Conservation (phyloP, 805 yeast genomes). For the Candida odintsovae region DNA sequence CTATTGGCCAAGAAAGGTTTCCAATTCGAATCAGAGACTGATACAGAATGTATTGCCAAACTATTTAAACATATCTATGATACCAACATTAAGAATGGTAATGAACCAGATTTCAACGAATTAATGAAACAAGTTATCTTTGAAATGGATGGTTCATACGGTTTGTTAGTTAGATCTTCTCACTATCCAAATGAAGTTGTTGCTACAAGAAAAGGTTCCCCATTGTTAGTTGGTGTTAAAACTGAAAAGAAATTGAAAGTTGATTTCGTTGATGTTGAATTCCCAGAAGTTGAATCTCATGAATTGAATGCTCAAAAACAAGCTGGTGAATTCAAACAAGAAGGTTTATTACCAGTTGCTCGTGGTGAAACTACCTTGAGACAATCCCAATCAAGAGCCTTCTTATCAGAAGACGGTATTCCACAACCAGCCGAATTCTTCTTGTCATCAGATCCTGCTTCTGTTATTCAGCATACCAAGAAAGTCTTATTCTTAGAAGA, state of each 20-base stretch:
- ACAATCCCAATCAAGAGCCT: conserved; percentile 94
- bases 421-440: conserved; percentile 95
- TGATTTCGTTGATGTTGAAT: conserved; percentile 97
- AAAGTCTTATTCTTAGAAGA: conserved; percentile 95
- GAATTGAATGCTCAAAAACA: conserved; percentile 21
- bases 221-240: conserved; percentile 93
- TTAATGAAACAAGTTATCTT: conserved; percentile 87
- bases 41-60: conserved; percentile 97
- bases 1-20: conserved; percentile 76
- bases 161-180: conserved; percentile 83
- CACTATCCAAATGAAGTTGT: conserved; percentile 95
- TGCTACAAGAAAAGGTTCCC: conserved; percentile 98
- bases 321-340: conserved; percentile 18
- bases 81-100: conserved; percentile 63
- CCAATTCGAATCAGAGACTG: conserved; percentile 86
- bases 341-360: conserved; percentile 46
- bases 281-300: conserved; percentile 47
- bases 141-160: conserved; percentile 97
- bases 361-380: conserved; percentile 55
- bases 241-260: conserved; percentile 93
- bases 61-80: conserved; percentile 88
- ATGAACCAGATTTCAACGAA: conserved; percentile 81
- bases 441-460: conserved; percentile 94
- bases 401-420: conserved; percentile 85
- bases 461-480: conserved; percentile 94